A percentile compares a stretch with the other conserved stretches of the same genome.
Conservation (phyloP, 441 rosid genomes). For the Euphorbia celastroides region DNA sequence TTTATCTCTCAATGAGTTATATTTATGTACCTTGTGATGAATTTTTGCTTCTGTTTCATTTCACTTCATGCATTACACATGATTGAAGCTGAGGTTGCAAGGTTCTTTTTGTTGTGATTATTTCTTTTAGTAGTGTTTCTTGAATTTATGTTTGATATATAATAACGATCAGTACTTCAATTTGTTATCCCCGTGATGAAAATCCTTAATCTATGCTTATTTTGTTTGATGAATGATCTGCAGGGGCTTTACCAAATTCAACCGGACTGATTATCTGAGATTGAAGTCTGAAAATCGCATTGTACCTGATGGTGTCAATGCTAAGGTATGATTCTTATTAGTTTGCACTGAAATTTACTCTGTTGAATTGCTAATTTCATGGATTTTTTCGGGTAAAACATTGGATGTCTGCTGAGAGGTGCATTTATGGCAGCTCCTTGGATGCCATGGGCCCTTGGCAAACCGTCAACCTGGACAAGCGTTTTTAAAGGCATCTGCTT, state of each 20-base stretch:
- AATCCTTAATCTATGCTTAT: too few relatives aligned
- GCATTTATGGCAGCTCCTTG: slow-evolving; percentile 42
- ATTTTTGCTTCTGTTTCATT: background rate
- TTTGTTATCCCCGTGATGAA: too few relatives aligned
- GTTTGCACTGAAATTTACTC: too few relatives aligned
- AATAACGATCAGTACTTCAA: background rate
- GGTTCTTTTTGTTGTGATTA: too few relatives aligned
- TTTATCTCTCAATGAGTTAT: background rate
- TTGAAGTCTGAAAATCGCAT: slow-evolving; percentile 64
- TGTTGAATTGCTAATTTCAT: too few relatives aligned
- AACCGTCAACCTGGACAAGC: slow-evolving; percentile 55
- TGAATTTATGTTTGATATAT: too few relatives aligned
- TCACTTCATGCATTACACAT: background rate
- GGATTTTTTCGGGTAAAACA: too few relatives aligned
- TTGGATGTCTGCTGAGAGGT: too few relatives aligned
- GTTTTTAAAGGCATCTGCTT: slow-evolving; percentile 36
- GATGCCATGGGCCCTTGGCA: slow-evolving; percentile 67
- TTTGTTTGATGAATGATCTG: background rate
- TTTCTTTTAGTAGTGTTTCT: too few relatives aligned
- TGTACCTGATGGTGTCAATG: slow-evolving; percentile 82
- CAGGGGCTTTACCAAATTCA: slow-evolving; percentile 94
- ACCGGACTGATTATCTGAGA: slow-evolving; percentile 60
- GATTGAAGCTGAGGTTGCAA: background rate
- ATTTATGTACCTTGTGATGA: background rate
- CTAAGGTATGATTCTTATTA: slow-evolving; percentile 48